Evolutionary conservation across 768 basidiomycete genomes (phyloP), one percentile per base, ranked within the genome.

Genomic region (Phanerochaete carnosa): DNA sequence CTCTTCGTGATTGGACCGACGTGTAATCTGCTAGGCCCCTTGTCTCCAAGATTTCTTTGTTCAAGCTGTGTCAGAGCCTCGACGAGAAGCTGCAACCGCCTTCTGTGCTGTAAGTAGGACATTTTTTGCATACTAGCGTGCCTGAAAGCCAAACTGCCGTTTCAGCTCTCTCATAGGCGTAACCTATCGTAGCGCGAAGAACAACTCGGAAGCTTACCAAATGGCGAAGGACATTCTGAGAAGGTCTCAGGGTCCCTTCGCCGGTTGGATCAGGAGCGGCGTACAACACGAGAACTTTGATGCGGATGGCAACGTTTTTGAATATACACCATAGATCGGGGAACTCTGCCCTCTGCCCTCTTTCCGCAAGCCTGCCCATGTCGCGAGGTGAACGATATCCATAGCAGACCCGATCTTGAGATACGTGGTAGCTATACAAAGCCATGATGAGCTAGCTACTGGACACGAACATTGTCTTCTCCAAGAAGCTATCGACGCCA

Each of bases 211-310:
- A 15, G 75, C 71, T 12, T 89, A 89, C 64, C 83, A 83, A 61
- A 62, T 54, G 1, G 85, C 82, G 0, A 90, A 87, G 68, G 56
- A 64, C 7, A 67, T 67, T 2, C 74, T 92, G 26, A 63, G 78
- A 16, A 81, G 80, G 0, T 62, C 70, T 33, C 69, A 66, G 0
- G 77, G 80, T 3, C 75, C 80, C 2, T 89, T 92, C 61, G 70
- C 73, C 33, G 88, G 86, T 22, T 92, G 90, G 90, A 68, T 87
- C 43, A 71, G 59, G 23, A 86, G 81, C 55, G 87, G 86, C 2
- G 60, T 65, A 39, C 66, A 69, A 53, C 84, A 83, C 79, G 85
- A 89, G 66, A 70, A 62, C 50, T 90, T 90, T 62, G 69, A 72
- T 19, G 2, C 30, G 30, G 30, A 52, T 19, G 23, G 55, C 58